Evolutionary conservation across 108 stramenopile genomes (phyloP).

Genomic region (Bacterosira constricta): DNA sequence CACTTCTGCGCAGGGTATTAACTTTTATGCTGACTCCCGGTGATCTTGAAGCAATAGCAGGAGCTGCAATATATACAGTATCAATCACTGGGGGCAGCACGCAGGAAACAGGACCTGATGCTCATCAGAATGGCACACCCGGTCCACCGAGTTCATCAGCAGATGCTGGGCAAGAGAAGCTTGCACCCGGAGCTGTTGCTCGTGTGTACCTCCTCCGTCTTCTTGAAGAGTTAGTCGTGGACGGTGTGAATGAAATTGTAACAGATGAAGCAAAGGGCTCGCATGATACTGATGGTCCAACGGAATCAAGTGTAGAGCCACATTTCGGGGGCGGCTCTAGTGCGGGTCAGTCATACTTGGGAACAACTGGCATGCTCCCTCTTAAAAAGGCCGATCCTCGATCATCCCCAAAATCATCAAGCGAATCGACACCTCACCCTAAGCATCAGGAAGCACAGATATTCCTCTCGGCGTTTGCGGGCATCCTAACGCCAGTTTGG

Average conservation of each 20-base stretch:
- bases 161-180: slow-evolving; percentile 40
- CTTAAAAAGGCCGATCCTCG: slow-evolving; percentile 40
- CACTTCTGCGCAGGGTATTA: slow-evolving; percentile 78
- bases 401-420: slow-evolving; percentile 6
- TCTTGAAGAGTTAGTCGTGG: slow-evolving; percentile 88
- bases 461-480: slow-evolving; percentile 85
- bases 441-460: slow-evolving; percentile 86
- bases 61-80: slow-evolving; percentile 84
- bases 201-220: slow-evolving; percentile 86
- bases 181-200: slow-evolving; percentile 74
- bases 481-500: slow-evolving; percentile 89
- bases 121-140: slow-evolving; percentile 1
- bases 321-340: slow-evolving; percentile 82
- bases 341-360: slow-evolving; percentile 66
- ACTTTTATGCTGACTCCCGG: slow-evolving; percentile 89
- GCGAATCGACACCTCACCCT: slow-evolving; percentile 61
- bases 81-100: slow-evolving; percentile 52
- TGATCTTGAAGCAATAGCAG: slow-evolving; percentile 86
- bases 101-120: slow-evolving; percentile 25
- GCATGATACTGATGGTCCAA: slow-evolving; percentile 46
- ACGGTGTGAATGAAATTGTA: slow-evolving; percentile 90
- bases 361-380: slow-evolving; percentile 35
- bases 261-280: slow-evolving; percentile 51
- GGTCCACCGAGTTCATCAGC: slow-evolving; percentile 1
- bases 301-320: slow-evolving; percentile 52